Base-by-base conservation (phyloP, 768 basidiomycete genomes). In the Pulveroboletus sp. region DNA sequence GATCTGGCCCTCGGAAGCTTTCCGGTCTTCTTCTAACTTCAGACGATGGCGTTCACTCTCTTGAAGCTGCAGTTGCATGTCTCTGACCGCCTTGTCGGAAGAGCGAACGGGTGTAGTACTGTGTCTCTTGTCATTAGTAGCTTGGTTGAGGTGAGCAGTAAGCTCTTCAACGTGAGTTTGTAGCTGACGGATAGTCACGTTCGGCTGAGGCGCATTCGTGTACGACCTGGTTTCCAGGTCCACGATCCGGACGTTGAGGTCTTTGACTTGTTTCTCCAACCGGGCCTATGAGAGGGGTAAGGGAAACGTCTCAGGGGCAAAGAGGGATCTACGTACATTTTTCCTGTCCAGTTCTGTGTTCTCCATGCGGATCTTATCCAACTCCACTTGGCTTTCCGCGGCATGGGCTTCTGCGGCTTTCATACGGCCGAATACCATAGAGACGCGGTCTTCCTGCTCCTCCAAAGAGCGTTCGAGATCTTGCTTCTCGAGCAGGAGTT, bases 251-350 rank as follows among this genome's bases (percentile, higher is more conserved):
- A 89, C 78, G 53, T 90, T 89, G 27, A 92, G 70, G 44, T 92
- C 91, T 61, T 90, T 91, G 62, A 87, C 75, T 61, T 89, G 86
- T 62, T 89, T 92, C 71, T 93, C 89, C 16, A 93, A 73, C 54
- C 76, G 81, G 11, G 87, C 88, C 91, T 93, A 51, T 26, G 14
- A 23, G 11, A 2, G 5, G 5, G 34, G 37, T 56, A 24, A 55
- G 43, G 23, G 32, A 16, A 31, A 20, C 9, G 14, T 27, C 16
- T 24, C 43, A n/a, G 10, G 8, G 35, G 19, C 31, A 38, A 23
- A 17, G 19, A 34, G 17, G 14, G n/a, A 27, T 39, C 16, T 7
- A 57, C 72, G 56, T 56, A 91, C 90, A 60, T 93, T 93, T 41
- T 78, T 70, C 62, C 81, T 81, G 51, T 93, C 90, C 32, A 93